These are phyloP conservation scores for Fagopyrum tataricum DNA, from an alignment of 148 eudicot genomes.

Conservation along the genomic window DNA sequence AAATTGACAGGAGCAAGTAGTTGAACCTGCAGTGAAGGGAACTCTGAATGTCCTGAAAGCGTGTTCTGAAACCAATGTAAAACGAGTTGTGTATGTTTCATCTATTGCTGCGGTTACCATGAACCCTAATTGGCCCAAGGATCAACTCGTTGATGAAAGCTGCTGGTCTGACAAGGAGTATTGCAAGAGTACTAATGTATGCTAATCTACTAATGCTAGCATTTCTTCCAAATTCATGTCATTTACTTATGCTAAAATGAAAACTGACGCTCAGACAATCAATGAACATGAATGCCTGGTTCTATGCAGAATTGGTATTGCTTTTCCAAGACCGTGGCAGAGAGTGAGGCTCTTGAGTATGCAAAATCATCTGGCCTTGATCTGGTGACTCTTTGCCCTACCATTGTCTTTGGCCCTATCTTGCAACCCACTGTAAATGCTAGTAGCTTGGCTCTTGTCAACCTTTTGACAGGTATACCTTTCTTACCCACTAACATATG, in stretches of 20 bases:
- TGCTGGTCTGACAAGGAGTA: slow-evolving; percentile 47
- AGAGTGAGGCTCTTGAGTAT: slow-evolving; percentile 59
- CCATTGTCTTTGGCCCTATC: slow-evolving; percentile 61
- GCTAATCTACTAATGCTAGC: neutral
- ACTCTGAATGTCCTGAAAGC: slow-evolving; percentile 40
- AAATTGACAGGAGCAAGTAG: slow-evolving; percentile 25
- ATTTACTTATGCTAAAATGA: neutral
- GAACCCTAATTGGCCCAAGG: slow-evolving; percentile 49
- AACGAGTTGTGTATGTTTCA: slow-evolving; percentile 38
- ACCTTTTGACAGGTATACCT: slow-evolving; percentile 63
- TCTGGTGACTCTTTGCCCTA: slow-evolving; percentile 60
- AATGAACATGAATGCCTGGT: neutral
- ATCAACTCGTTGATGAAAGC: slow-evolving; percentile 40
- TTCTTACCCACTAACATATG: neutral
- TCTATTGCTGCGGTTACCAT: slow-evolving; percentile 32
- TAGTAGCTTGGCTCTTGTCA: slow-evolving; percentile 63
- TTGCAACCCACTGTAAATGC: slow-evolving; percentile 53
- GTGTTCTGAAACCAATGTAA: slow-evolving; percentile 39
- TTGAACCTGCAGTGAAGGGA: slow-evolving; percentile 44
- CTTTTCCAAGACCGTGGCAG: slow-evolving; percentile 71
- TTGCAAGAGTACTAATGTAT: slow-evolving; percentile 33
- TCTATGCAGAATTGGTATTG: slow-evolving; percentile 73
- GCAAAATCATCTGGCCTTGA: slow-evolving; percentile 55
- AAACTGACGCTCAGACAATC: neutral
- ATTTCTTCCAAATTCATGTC: neutral